Base-by-base conservation (phyloP, 2,329 filamentous ascomycete species). In the Aspergillus cejpii region DNA sequence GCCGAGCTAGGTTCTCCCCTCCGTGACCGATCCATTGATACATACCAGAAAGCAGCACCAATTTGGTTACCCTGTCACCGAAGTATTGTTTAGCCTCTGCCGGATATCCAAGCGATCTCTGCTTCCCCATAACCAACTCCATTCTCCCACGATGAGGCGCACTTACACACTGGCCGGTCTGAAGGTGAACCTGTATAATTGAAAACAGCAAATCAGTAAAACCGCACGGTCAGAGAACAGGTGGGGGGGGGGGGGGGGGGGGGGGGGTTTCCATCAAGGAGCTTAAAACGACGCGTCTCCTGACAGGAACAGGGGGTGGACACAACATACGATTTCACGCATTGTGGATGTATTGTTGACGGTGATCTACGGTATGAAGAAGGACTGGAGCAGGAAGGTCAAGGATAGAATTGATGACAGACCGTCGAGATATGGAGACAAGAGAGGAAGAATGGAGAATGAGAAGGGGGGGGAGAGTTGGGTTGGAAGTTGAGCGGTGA, bases 91-190 rank as follows among this genome's bases (percentile, higher is more conserved):
- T 52, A 59, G 51, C 49, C 17, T 41, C 43, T 12, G 31, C 31
- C 17, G 14, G 17, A 34, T 1, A 11, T 15, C 11, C 17, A 34
- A 15, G 2, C 31, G 19, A 11, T 31, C 11, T 23, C 11, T n/a
- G 19, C 17, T 24, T 17, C 17, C 31, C 31, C 31, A 34, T 34
- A 20, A 20, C 23, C 24, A n/a, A 29, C 24, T 43, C 10, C 21
- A 15, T 28, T n/a, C 17, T 11, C 12, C 8, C 8, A 20, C 24
- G 17, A 19, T 28, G 42, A 43, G 37, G 20, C 33, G 47, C 49
- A 79, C 83, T 76, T 82, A 95, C 90, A 79, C 91, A 97, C 83
- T 97, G 91, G 74, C 91, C 91, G 81, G 91, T 97, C 80, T 97
- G 91, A 65, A 97, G 88, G 77, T 97, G 91, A 76, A 96, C 89